Evolutionary conservation across 495 filamentous ascomycete genomes (phyloP), one percentile per base, ranked within the genome.

Genomic region (Aspergillus carlsbadensis): DNA sequence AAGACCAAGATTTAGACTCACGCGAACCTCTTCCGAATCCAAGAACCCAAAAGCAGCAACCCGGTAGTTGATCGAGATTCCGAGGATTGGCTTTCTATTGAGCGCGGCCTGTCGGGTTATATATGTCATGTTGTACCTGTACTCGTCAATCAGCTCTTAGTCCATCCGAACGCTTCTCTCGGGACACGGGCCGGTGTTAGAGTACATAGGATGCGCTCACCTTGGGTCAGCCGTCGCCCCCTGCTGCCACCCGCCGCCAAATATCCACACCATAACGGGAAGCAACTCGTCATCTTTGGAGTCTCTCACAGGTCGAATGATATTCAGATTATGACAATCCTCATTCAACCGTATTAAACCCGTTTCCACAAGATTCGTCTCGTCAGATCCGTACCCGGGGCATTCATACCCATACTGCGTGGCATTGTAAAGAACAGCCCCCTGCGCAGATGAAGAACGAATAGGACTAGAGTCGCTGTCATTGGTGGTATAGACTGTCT

Each of bases 31-130:
- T 45, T 69, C 52, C 8, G 70, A 73, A 5, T 88, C 86, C 7
- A 91, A 69, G 53, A 90, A 90, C 1, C 89, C 89, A 70, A 83
- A 88, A 0, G 85, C 73, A 0, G 87, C 85, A 22, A 91, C 78
- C 6, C 89, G 83, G 58, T 91, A 91, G 60, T 90, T 91, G 68
- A 91, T 85, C 58, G 84, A 85, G 7, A 92, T 83, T 24, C 89
- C 75, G 6, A 92, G 64, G 43, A 91, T 80, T 3, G 85, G 84
- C 61, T 87, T 84, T 1, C 74, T 78, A 43, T 65, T 69, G 39
- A 66, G 36, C 3, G 60, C 67, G 10, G 69, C 65, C 44, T 73
- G 70, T 20, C 65, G 62, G 10, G 70, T 55, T 15, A 73, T 61
- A 55, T 73, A 73, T 26, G 66, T 73, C 70, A 73, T 64, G 13